Evolutionary conservation across 1,284 basidiomycete genomes (phyloP), one percentile per base, ranked within the genome.

Genomic region (Trichosporon sp.): DNA sequence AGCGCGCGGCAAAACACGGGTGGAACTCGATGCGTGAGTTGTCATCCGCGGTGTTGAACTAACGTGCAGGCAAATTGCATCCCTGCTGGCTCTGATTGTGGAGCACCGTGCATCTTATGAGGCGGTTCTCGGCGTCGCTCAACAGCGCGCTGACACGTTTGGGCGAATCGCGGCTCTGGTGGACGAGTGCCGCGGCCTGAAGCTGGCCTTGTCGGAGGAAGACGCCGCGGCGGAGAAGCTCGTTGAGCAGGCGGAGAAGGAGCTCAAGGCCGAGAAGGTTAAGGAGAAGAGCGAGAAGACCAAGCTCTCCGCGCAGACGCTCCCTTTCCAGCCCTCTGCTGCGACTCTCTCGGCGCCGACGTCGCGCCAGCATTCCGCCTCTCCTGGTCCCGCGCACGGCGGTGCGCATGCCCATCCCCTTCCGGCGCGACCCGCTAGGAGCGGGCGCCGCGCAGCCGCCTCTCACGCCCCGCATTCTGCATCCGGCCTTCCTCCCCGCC

Each of bases 21-120:
- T 70, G 11, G 78, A 82, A 69, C 77, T 83, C 2, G 78, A 80
- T 16, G 80, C 78, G 81, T 83, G 70, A 75, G 80, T 78, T 54
- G 3, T 6, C 1, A 0, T 19, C 5, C 1, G 1, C 14, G n/a
- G 4, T 14, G 8, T 37, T 21, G 26, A 37, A 48, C 65, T 70
- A 14, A 69, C 69, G 0, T 1, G 0, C 66, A 83, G 81, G 21
- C 76, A 80, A 71, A 81, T 83, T 11, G 54, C 70, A 10, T 65
- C 70, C 0, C 73, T 83, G 10, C 64, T 78, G 61, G 46, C 71
- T 1, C 75, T 77, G 8, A 70, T 82, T 14, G 76, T 74, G 26
- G 77, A 79, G 12, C 80, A 82, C 56, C 72, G 74, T n/a, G 70
- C 71, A 1, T 14, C 74, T 10, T 82, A 78, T 69, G 71, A 69